A percentile compares a stretch with the other conserved stretches of the same genome.
phyloP scores from a whole-genome alignment of 2,329 filamentous ascomycete species.

The Biscogniauxia marginata region DNA sequence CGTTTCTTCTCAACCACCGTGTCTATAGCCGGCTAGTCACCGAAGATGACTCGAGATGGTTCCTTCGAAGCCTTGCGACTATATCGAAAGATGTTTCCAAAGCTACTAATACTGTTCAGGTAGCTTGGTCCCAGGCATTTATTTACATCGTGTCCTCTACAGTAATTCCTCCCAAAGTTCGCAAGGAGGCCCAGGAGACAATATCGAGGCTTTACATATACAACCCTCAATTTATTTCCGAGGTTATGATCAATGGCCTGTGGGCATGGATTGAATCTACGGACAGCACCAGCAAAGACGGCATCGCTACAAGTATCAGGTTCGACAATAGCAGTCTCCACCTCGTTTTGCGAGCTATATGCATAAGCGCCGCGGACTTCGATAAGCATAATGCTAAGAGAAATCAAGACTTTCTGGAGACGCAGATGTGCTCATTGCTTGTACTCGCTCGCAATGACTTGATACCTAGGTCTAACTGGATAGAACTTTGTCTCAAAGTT shows the following conservation, averaged over 20 bases:
- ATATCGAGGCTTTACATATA: conserved; percentile 65
- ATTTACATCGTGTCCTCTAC: conserved; percentile 74
- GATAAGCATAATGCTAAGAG: conserved; percentile 41
- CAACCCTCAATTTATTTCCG: conserved; percentile 56
- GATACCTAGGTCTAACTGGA: conserved; percentile 80
- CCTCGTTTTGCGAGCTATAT: conserved; percentile 61
- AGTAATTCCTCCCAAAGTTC: conserved; percentile 58
- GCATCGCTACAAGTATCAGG: conserved; percentile 64
- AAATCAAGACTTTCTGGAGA: conserved; percentile 53
- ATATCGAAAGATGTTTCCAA: conserved; percentile 55
- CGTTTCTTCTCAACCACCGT: conserved; percentile 80
- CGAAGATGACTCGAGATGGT: conserved; percentile 78
- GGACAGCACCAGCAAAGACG: conserved; percentile 76
- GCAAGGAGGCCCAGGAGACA: conserved; percentile 59
- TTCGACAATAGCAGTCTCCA: conserved; percentile 64
- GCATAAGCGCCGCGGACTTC: conserved; percentile 53
- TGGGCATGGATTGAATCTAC: conserved; percentile 75
- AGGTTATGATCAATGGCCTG: conserved; percentile 67
- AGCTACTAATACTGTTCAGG: conserved; percentile 49
- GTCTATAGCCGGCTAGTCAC: conserved; percentile 77
- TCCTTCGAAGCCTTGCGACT: conserved; percentile 66
- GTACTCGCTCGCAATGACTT: conserved; percentile 77
- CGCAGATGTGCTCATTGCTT: conserved; percentile 73
- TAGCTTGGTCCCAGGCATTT: conserved; percentile 80
- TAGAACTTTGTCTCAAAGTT: conserved; percentile 77